Conservation (phyloP, 2,329 filamentous ascomycete genomes). For the Xylariaceae sp. region DNA sequence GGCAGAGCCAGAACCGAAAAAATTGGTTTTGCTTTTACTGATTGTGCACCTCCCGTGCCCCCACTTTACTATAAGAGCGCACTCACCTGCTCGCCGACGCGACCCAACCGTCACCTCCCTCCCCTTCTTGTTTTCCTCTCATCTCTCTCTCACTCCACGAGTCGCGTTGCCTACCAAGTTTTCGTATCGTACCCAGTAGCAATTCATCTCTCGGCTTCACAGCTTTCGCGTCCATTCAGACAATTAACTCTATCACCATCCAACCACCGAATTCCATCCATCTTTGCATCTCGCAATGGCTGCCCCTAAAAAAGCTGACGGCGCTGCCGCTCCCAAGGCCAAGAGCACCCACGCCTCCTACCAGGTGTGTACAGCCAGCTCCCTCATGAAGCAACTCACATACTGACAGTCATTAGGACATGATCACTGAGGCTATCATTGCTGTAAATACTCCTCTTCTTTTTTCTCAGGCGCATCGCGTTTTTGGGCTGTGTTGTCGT, state of each 20-base stretch:
- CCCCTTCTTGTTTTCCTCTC: slow-evolving; percentile 35
- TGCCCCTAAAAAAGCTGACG: slow-evolving; percentile 55
- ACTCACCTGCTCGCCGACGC: slow-evolving; percentile 49
- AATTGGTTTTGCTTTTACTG: slow-evolving; percentile 37
- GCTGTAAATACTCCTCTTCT: slow-evolving; percentile 45
- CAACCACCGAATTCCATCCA: slow-evolving; percentile 18
- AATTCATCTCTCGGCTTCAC: background rate
- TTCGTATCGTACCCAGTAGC: background rate
- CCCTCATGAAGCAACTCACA: slow-evolving; percentile 5
- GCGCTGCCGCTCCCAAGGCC: slow-evolving; percentile 39
- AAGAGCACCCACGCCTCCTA: slow-evolving; percentile 52
- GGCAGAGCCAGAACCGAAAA: background rate
- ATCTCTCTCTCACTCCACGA: slow-evolving; percentile 28
- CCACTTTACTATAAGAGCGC: slow-evolving; percentile 52
- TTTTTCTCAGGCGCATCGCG: slow-evolving; percentile 36
- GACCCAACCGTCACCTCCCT: slow-evolving; percentile 38
- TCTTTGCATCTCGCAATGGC: slow-evolving; percentile 43
- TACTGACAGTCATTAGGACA: slow-evolving; percentile 47
- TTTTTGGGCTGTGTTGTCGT: slow-evolving; percentile 16
- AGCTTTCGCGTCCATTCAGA: slow-evolving; percentile 26
- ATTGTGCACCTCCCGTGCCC: slow-evolving; percentile 51
- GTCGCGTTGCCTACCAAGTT: slow-evolving; percentile 6
- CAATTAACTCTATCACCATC: slow-evolving; percentile 15
- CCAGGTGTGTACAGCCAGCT: slow-evolving; percentile 44
- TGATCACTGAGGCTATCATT: slow-evolving; percentile 59